Evolutionary conservation across 768 basidiomycete genomes (phyloP).

Genomic region (Mycena alexandri): DNA sequence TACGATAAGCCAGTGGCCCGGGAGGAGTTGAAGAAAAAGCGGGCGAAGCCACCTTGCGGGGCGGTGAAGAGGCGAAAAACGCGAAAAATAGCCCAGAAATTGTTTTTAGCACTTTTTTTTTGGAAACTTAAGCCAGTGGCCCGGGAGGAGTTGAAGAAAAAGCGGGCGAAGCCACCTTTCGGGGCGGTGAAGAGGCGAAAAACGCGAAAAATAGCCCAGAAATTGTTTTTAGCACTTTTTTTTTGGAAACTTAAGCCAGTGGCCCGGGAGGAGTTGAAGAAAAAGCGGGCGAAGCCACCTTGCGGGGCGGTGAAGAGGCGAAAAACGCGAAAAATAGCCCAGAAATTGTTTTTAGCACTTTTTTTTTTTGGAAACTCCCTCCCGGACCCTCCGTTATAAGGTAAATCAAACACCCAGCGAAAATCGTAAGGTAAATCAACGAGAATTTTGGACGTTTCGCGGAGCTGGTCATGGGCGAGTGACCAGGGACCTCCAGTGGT

Average conservation of each 20-base stretch:
- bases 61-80: not conserved
- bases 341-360: not conserved
- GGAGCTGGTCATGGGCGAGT: too few species aligned
- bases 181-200: not conserved
- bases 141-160: not conserved
- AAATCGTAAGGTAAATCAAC: too few species aligned
- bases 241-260: too few species aligned
- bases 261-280: not conserved
- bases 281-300: not conserved
- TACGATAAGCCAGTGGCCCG: not conserved
- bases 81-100: too few species aligned
- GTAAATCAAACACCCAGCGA: not conserved
- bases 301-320: not conserved
- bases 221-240: too few species aligned
- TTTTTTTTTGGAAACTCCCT: constrained; percentile 3
- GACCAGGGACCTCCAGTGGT: too few species aligned
- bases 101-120: too few species aligned
- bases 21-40: not conserved
- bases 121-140: too few species aligned
- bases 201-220: too few species aligned
- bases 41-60: not conserved
- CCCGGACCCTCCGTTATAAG: not conserved
- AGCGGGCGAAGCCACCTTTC: not conserved
- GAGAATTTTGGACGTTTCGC: too few species aligned
- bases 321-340: not conserved